Evolutionary conservation across 75 land plant species (phyloP), one percentile per base, ranked within the genome.

Genomic region (Sequoiadendron giganteum): DNA sequence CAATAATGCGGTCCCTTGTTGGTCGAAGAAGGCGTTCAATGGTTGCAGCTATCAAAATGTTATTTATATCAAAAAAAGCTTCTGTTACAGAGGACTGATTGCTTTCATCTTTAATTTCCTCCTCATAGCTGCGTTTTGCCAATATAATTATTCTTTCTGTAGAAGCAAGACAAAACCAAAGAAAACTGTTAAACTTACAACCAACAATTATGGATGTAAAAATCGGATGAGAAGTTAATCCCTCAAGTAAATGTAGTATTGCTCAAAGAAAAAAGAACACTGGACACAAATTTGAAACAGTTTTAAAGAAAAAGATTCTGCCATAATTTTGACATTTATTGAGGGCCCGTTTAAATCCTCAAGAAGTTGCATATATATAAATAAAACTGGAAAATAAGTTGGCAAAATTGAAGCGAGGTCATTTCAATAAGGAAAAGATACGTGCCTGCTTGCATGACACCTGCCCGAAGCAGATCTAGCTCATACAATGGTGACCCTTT

Each of bases 81-180:
- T 89, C 54, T 28, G 85, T 73, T 13, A 91, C 70, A 58, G 89
- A 75, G 8, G 89, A 40, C 38, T 68, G 70, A 40, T 87, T 90
- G 54, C 89, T 84, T 55, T 84, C 91, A 43, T 76, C 88, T 45
- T 80, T 90, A 65, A 43, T 89, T 56, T 65, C 86, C 52, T 90
- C 91, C 39, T 58, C 43, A 58, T 72, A 36, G 43, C 49, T 39
- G 25, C 88, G 86, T 55, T 90, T 89, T 54, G 92, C 84, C 36
- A 92, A 85, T 47, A 92, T 86, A 85, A 90, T 92, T 85, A 92
- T 89, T 85, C 91, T 92, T 87, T 92, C 92, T 91, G 88, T 84
- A 85, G n/a, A 85, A 84, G 21, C 34, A 45, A 85, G 25, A 34
- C 30, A 52, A 52, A 10, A 52, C 13, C 54, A 10, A 13, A 11